Evolutionary conservation across 2,329 filamentous ascomycete genomes (phyloP).

Genomic region (Aspergillus aculeatus): DNA sequence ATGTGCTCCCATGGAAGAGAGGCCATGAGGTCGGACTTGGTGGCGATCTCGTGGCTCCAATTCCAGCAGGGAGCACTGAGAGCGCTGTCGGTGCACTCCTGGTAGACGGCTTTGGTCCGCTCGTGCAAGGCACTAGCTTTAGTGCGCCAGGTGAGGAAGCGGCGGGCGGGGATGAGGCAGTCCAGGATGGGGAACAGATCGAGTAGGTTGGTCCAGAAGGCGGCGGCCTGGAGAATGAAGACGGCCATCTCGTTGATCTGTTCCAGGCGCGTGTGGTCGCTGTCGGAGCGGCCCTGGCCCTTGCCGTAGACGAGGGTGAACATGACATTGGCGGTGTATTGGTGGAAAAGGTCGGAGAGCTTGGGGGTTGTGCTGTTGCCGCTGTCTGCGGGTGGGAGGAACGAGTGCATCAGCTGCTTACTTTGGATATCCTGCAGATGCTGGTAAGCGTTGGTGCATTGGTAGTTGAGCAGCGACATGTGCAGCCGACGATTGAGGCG

Average conservation of each 20-base stretch:
- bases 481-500: constrained; percentile 44
- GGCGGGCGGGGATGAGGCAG: neutral
- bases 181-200: constrained; percentile 15
- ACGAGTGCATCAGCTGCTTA: constrained; percentile 43
- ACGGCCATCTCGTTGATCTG: constrained; percentile 48
- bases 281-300: constrained; percentile 43
- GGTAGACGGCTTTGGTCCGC: constrained; percentile 13
- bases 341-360: constrained; percentile 50
- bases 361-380: constrained; percentile 20
- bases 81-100: constrained; percentile 8
- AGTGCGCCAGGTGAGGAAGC: constrained; percentile 12
- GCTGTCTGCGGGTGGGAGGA: constrained; percentile 30
- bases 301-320: constrained; percentile 54
- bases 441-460: constrained; percentile 47
- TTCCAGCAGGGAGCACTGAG: constrained; percentile 19
- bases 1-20: constrained; percentile 44
- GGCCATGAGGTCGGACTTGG: constrained; percentile 38
- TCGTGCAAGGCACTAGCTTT: constrained; percentile 17
- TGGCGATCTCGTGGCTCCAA: constrained; percentile 19
- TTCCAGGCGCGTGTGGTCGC: constrained; percentile 44
- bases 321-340: constrained; percentile 51
- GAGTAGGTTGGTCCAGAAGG: constrained; percentile 7
- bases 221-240: constrained; percentile 12
- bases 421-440: constrained; percentile 52
- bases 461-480: constrained; percentile 47